Evolutionary conservation across 352 stramenopile species (phyloP).

Genomic region (Phytophthora aleatoria): DNA sequence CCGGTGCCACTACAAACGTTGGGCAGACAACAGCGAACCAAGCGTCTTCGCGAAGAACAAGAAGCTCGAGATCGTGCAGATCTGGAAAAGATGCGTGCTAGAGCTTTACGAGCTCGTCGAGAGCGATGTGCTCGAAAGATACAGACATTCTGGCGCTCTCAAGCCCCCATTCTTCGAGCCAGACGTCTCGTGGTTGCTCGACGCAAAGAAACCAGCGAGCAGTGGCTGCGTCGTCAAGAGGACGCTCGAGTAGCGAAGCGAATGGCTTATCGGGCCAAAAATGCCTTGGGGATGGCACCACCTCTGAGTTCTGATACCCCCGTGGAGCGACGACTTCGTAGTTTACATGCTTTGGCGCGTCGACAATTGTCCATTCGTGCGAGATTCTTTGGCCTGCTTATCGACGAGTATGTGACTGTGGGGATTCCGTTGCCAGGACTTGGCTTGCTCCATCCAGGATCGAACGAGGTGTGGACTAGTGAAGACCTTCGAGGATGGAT

Average conservation of each 20-base stretch:
- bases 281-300: slow-evolving; percentile 45
- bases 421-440: slow-evolving; percentile 64
- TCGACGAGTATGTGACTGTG: slow-evolving; percentile 66
- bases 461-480: slow-evolving; percentile 44
- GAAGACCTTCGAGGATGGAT: slow-evolving; percentile 63
- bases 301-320: slow-evolving; percentile 47
- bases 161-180: slow-evolving; percentile 41
- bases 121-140: slow-evolving; percentile 42
- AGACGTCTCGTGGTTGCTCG: slow-evolving; percentile 24
- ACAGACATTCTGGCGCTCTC: slow-evolving; percentile 59
- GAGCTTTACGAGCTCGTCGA: slow-evolving; percentile 28
- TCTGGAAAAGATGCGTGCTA: slow-evolving; percentile 45
- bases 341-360: slow-evolving; percentile 53
- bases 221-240: slow-evolving; percentile 46
- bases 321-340: slow-evolving; percentile 44
- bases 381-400: slow-evolving; percentile 56
- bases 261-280: slow-evolving; percentile 43
- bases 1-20: slow-evolving; percentile 43
- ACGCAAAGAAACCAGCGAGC: slow-evolving; percentile 33
- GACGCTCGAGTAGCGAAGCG: slow-evolving; percentile 39
- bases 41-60: slow-evolving; percentile 40
- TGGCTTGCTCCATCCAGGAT: slow-evolving; percentile 29
- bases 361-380: slow-evolving; percentile 56
- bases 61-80: slow-evolving; percentile 53
- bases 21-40: slow-evolving; percentile 41